A percentile compares a stretch with the other conserved stretches of the same genome.
phyloP scores from a whole-genome alignment of 495 filamentous ascomycete genomes.

The Aspergillus asperescens region DNA sequence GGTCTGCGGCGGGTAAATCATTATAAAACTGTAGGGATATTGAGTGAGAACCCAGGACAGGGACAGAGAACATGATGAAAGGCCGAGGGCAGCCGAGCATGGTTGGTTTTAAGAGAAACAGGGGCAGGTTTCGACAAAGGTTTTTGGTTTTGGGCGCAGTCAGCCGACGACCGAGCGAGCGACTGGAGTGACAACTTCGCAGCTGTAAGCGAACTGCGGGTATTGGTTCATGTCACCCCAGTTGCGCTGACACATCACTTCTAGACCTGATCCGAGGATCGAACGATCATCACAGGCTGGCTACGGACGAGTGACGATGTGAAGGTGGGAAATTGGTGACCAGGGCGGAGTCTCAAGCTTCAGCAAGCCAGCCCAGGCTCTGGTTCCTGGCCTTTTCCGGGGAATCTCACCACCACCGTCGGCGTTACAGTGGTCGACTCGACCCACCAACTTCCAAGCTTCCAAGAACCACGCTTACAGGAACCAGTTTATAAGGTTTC shows the following conservation, averaged over 20 bases:
- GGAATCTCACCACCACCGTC: neutral
- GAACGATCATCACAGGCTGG: conserved; percentile 3
- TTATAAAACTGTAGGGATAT: neutral
- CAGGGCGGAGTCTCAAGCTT: too few relatives aligned
- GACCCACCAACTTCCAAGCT: neutral
- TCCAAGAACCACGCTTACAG: too few relatives aligned
- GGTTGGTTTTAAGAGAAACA: neutral
- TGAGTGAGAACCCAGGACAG: neutral
- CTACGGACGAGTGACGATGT: too few relatives aligned
- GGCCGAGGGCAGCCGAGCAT: conserved; percentile 4
- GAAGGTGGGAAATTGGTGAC: too few relatives aligned
- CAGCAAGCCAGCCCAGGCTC: too few relatives aligned
- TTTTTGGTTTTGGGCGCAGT: neutral
- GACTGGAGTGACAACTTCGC: too few relatives aligned
- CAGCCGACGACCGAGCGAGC: neutral
- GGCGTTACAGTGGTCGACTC: neutral
- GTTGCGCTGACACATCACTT: conserved; percentile 5
- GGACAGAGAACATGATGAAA: neutral
- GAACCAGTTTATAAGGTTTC: too few relatives aligned
- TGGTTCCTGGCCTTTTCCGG: neutral
- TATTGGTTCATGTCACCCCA: neutral
- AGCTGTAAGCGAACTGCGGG: neutral
- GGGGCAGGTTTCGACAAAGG: conserved; percentile 3
- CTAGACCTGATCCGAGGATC: too few relatives aligned
- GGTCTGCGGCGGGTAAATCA: neutral